These are phyloP conservation scores for Tothia fuscella DNA, from an alignment of 2,329 filamentous ascomycete genomes.

Conservation along the genomic window DNA sequence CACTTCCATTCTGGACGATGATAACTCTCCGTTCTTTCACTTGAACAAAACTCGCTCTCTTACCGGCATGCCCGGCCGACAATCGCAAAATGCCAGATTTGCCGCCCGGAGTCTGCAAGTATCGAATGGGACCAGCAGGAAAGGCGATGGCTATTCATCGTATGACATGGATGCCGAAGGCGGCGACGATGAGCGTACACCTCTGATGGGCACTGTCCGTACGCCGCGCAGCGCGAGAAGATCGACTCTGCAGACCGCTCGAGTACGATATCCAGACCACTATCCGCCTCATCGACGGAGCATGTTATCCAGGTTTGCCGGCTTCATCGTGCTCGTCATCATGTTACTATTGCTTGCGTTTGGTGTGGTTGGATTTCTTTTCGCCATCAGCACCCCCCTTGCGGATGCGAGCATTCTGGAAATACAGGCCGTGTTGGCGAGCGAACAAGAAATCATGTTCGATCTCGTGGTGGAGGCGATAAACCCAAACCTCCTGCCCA, in stretches of 20 bases:
- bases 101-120: slow-evolving; percentile 5
- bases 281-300: slow-evolving; percentile 43
- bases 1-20: slow-evolving; percentile 48
- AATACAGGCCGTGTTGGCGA: slow-evolving; percentile 83
- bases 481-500: slow-evolving; percentile 86
- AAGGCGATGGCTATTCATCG: slow-evolving; percentile 46
- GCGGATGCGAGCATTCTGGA: slow-evolving; percentile 64
- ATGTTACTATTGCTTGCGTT: slow-evolving; percentile 71
- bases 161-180: slow-evolving; percentile 76
- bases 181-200: slow-evolving; percentile 80
- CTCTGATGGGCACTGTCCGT: slow-evolving; percentile 55
- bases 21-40: slow-evolving; percentile 66
- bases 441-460: slow-evolving; percentile 89
- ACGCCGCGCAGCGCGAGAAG: slow-evolving; percentile 31
- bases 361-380: slow-evolving; percentile 78
- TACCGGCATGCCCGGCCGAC: slow-evolving; percentile 21
- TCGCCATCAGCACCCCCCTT: slow-evolving; percentile 82
- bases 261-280: slow-evolving; percentile 59
- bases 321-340: slow-evolving; percentile 72
- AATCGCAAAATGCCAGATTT: slow-evolving; percentile 1
- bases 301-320: slow-evolving; percentile 66
- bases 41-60: slow-evolving; percentile 52
- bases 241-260: slow-evolving; percentile 13
- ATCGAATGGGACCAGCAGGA: slow-evolving; percentile 28
- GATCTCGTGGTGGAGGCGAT: slow-evolving; percentile 78